phyloP scores from a whole-genome alignment of 805 yeast genomes.

The Suhomyces tanzawaensis region DNA sequence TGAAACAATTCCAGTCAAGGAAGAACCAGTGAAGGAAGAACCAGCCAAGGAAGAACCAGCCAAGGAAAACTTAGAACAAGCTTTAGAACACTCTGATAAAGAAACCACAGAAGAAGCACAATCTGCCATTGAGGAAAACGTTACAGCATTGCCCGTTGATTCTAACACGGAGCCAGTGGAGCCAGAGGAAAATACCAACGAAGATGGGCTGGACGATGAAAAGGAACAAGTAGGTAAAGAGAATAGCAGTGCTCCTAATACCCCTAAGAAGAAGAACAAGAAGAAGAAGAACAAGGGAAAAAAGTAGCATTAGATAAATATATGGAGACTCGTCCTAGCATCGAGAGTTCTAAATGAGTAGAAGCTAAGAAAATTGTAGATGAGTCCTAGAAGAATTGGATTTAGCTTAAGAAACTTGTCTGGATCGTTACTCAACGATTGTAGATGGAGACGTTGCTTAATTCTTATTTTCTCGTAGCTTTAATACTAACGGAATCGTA shows the following conservation, averaged over 20 bases:
- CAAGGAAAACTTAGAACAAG: too few relatives aligned
- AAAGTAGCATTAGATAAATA: constrained; percentile 3
- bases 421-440: background rate
- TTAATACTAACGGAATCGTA: too few relatives aligned
- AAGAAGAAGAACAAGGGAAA: constrained; percentile 8
- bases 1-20: background rate
- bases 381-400: background rate
- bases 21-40: background rate
- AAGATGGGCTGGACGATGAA: constrained; percentile 1
- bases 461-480: background rate
- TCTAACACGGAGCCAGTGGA: background rate
- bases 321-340: too few relatives aligned
- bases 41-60: background rate
- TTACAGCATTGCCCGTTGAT: background rate
- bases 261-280: constrained; percentile 4
- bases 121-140: background rate
- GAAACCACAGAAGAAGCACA: too few relatives aligned
- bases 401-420: background rate
- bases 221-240: background rate
- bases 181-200: background rate
- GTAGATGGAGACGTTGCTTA: background rate
- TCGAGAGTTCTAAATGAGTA: too few relatives aligned
- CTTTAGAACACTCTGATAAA: too few relatives aligned
- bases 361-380: background rate
- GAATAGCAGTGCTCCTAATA: background rate